Conservation (phyloP, 345 rosid species). For the Eucalyptus rudis region DNA sequence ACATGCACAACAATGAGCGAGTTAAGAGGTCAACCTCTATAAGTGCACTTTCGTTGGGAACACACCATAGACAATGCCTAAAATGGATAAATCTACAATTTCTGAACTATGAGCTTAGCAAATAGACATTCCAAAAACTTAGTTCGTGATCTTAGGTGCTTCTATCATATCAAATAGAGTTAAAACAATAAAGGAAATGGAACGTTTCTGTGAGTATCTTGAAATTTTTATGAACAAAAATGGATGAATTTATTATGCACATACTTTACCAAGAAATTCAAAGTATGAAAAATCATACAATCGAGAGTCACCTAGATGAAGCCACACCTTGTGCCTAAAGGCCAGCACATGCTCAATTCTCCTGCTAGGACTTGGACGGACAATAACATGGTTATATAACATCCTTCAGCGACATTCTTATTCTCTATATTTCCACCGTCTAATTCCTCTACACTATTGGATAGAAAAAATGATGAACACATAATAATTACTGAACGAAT, state of each 20-base stretch:
- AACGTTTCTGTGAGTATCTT: background rate
- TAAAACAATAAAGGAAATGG: background rate
- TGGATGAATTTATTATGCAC: background rate
- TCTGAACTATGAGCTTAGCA: background rate
- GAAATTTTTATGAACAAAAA: background rate
- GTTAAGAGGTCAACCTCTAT: background rate
- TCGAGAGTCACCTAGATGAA: background rate
- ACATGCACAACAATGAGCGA: no score
- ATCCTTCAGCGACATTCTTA: background rate
- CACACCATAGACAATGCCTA: background rate
- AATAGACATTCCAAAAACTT: background rate
- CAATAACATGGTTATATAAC: background rate
- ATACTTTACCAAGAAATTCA: background rate
- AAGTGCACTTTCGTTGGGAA: background rate
- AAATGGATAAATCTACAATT: background rate
- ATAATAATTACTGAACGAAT: background rate
- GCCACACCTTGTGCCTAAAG: background rate
- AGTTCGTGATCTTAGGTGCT: background rate
- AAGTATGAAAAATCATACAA: background rate
- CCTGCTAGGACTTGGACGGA: background rate
- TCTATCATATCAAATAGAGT: background rate
- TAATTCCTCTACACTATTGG: background rate
- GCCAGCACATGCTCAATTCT: background rate
- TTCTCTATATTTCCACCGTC: background rate
- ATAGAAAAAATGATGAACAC: background rate